phyloP scores from a whole-genome alignment of 257 asterid species.

The Henckelia pumila region DNA sequence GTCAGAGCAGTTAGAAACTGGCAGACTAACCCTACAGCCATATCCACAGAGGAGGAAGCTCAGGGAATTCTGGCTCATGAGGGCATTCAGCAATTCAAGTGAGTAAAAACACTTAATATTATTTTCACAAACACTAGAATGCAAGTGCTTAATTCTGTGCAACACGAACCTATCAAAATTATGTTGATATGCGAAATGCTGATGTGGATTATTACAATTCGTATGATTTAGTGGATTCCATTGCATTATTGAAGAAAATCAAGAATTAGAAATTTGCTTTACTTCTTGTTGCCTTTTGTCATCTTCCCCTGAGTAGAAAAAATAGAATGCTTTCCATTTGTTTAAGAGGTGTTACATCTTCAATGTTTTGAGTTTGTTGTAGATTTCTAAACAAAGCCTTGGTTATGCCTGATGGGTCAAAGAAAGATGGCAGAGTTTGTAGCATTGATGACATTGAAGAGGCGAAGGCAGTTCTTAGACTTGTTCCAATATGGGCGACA shows the following conservation, averaged over 20 bases:
- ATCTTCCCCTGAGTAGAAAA: not conserved
- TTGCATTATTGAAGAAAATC: not conserved
- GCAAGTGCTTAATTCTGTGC: not conserved
- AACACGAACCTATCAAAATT: not conserved
- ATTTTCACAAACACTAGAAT: not conserved
- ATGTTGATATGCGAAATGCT: not conserved
- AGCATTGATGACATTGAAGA: constrained; percentile 43
- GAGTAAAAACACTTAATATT: constrained; percentile 18
- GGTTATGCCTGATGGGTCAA: constrained; percentile 31
- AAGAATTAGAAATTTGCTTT: not conserved
- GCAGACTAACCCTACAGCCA: constrained; percentile 28
- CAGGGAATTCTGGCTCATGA: constrained; percentile 36
- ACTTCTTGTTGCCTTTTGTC: not conserved
- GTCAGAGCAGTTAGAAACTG: constrained; percentile 47
- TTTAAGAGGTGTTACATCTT: not conserved
- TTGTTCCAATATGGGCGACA: constrained; percentile 56
- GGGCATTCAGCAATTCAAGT: constrained; percentile 53
- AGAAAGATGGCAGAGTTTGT: constrained; percentile 29
- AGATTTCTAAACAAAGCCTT: constrained; percentile 60
- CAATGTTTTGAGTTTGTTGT: constrained; percentile 8
- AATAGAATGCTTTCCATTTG: not conserved
- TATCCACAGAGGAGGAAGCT: constrained; percentile 40
- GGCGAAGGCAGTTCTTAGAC: constrained; percentile 49
- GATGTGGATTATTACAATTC: not conserved
- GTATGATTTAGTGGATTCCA: not conserved